Base-by-base conservation (phyloP, 352 stramenopile species). In the Phytophthora brassicae region DNA sequence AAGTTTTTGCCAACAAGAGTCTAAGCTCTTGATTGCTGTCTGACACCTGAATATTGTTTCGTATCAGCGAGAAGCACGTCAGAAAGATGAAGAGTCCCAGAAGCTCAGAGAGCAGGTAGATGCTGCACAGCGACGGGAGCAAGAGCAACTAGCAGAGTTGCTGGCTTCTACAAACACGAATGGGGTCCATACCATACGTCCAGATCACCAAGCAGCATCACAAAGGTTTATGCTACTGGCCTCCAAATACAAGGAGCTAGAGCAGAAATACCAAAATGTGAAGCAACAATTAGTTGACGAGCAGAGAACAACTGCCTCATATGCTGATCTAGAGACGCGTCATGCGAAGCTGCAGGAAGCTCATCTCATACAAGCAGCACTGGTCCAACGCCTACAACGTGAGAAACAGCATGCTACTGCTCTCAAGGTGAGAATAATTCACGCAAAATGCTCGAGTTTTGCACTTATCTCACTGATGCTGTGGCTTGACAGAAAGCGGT, bases 271-370 rank as follows among this genome's bases (percentile, higher is more conserved):
- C 28, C 33, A 75, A 17, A 28, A 24, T 11, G 64, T 67, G n/a
- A 55, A 73, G 20, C 58, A 69, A 20, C 72, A 85, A 23, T 46
- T 89, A 4, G 53, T 61, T 13, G 56, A 73, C 1, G 64, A 79
- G 0, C 78, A 75, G 35, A 65, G 45, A 4, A 60, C 72, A 4
- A 47, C 78, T 3, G 45, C 16, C n/a, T 61, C 49, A 19, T 69
- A 66, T n/a, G 58, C 65, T n/a, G 66, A 75, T 14, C 50, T 90
- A 7, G 77, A 91, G 68, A 49, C 42, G 6, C 77, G 72, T 8
- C 78, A 89, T 41, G 28, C 48, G 2, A 78, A 89, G 39, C 68
- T 95, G 39, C 79, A 92, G 69, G 74, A 88, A 45, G 86, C 86
- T 14, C 84, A 95, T 53, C 36, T 90, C 28, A 70, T 77, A 8